Conservation (phyloP, 352 stramenopile genomes). For the Phytopythium mirpurense region DNA sequence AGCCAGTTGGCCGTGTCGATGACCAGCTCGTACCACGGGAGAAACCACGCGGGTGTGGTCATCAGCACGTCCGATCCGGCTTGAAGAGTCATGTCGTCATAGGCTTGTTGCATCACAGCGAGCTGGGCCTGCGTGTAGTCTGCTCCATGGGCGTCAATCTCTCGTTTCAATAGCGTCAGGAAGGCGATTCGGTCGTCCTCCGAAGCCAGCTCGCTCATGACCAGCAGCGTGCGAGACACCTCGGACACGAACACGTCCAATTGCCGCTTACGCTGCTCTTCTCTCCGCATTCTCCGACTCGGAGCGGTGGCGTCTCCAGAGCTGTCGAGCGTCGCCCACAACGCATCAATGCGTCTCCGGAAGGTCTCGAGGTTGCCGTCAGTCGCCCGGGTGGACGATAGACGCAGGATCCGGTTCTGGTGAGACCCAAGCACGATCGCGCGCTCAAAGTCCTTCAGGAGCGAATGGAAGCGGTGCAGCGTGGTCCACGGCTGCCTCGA, state of each 20-base stretch:
- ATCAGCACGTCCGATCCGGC: neutral
- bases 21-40: neutral
- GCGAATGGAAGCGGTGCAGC: neutral
- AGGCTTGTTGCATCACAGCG: neutral
- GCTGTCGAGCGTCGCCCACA: neutral
- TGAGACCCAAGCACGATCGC: neutral
- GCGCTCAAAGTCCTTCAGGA: neutral
- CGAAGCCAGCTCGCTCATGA: neutral
- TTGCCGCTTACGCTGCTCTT: neutral
- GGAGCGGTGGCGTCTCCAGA: neutral
- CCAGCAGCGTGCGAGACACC: neutral
- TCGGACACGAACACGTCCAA: conserved; percentile 3
- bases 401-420: neutral
- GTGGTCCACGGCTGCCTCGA: neutral
- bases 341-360: neutral
- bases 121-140: neutral
- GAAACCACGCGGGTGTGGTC: neutral
- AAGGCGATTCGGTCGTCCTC: neutral
- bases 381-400: conserved; percentile 1
- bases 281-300: neutral
- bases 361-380: neutral
- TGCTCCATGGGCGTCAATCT: neutral
- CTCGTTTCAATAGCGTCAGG: neutral
- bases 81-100: neutral
- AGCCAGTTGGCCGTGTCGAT: neutral